Base-by-base conservation (phyloP, 805 yeast species). In the Candida coquimbonensis region DNA sequence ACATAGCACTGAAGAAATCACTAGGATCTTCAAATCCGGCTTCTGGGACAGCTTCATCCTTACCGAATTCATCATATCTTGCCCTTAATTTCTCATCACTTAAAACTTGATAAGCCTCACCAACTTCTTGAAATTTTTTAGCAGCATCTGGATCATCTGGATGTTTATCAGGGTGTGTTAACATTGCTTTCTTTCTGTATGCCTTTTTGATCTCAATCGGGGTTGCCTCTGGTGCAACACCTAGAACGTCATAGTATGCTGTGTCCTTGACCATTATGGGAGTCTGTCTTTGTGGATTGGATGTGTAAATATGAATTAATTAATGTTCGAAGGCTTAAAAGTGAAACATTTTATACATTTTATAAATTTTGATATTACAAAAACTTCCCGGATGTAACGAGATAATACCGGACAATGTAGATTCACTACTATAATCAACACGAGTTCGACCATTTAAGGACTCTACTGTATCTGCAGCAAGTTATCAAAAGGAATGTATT, bases 121-220 rank as follows among this genome's bases (percentile, higher is more conserved):
- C 73, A 24, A 75, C 71, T 47, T 77, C 86, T 65, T 93, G 96
- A 66, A 93, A 93, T 56, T 83, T 81, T 42, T 76, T 78, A 13
- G 91, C 88, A 14, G 99, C 99, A 12, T 78, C 76, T 36, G 93
- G 95, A 62, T 93, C 95, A 57, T 85, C 81, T n/a, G 95, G 96
- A 60, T 91, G 88, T 69, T 93, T 93, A 64, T 93, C 99, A 1
- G 99, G 99, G 64, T 91, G 99, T 42, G 87, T 85, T 47, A 72
- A 73, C 65, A 91, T 84, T 8, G 98, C 98, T 63, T 81, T 80
- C 62, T 85, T 86, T 51, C 99, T 75, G 65, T 93, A 93, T 0
- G 97, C 96, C 63, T 88, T 88, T 66, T 93, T 93, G 65, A 93
- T 87, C 52, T 93, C 96, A 11, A 77, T 70, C 5, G 81, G 81